A percentile compares a stretch with the other conserved stretches of the same genome.
Conservation (phyloP, 768 basidiomycete species). For the Kwoniella newhampshirensis region DNA sequence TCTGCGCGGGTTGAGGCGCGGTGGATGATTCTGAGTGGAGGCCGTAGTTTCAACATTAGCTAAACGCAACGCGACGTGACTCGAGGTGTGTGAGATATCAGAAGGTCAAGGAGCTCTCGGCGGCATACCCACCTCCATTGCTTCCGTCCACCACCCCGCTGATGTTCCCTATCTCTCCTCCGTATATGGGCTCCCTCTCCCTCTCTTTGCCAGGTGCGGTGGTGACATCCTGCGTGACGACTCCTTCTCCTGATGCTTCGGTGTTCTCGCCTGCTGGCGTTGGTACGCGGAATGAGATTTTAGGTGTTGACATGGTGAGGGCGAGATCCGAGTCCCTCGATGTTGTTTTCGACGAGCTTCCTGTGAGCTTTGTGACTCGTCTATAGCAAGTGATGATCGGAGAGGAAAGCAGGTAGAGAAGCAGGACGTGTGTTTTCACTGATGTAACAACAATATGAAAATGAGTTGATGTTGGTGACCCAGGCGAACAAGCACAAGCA, state of each 20-base stretch:
- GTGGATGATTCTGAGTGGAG: constrained; percentile 14
- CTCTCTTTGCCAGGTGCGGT: constrained; percentile 78
- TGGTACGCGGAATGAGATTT: constrained; percentile 41
- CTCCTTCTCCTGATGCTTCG: constrained; percentile 32
- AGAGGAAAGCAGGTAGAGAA: not conserved
- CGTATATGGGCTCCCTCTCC: constrained; percentile 79
- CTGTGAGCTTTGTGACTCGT: too few species aligned
- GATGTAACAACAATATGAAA: not conserved
- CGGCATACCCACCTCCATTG: constrained; percentile 30
- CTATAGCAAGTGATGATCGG: not conserved
- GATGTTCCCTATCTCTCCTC: constrained; percentile 77
- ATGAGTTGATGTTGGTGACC: too few species aligned
- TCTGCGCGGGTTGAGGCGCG: constrained; percentile 12
- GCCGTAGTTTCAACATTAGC: not conserved
- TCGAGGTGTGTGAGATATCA: too few species aligned
- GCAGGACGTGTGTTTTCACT: not conserved
- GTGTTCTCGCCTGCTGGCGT: constrained; percentile 15
- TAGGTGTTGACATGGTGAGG: constrained; percentile 41
- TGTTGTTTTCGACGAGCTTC: too few species aligned
- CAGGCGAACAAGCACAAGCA: too few species aligned
- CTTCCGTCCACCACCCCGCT: constrained; percentile 32
- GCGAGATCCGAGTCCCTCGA: not conserved
- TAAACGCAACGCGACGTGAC: too few species aligned
- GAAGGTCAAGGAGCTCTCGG: too few species aligned
- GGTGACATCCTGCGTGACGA: constrained; percentile 62